Conservation (phyloP, 176 grass and related monocot species). For the Cymbopogon citratus region DNA sequence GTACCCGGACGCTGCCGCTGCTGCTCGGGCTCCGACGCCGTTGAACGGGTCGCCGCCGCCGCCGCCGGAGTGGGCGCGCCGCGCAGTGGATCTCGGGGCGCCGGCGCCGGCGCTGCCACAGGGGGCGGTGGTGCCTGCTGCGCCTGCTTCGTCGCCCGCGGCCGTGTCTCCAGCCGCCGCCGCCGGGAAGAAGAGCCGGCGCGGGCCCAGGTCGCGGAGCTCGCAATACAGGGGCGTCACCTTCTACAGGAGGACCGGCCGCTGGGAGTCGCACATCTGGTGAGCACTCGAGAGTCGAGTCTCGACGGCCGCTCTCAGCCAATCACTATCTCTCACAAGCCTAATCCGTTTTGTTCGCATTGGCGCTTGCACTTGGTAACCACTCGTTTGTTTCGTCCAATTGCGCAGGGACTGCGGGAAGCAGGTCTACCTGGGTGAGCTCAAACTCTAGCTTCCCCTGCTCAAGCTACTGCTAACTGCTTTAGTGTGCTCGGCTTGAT, state of each 20-base stretch:
- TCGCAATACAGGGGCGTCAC: slow-evolving; percentile 94
- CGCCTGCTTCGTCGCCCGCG: slow-evolving; percentile 20
- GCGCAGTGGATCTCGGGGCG: slow-evolving; percentile 12
- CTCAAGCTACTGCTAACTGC: background rate
- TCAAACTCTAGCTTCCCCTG: background rate
- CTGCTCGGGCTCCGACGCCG: background rate
- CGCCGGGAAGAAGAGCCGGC: slow-evolving; percentile 70
- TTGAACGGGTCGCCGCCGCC: background rate
- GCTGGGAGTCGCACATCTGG: slow-evolving; percentile 98
- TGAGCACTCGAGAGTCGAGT: background rate
- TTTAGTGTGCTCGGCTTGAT: slow-evolving; percentile 1
- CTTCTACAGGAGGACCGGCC: slow-evolving; percentile 81
- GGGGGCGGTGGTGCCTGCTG: background rate
- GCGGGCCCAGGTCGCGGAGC: slow-evolving; percentile 78
- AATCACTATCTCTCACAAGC: background rate
- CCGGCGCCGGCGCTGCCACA: background rate
- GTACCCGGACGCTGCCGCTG: background rate
- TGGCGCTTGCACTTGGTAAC: background rate
- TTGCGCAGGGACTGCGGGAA: slow-evolving; percentile 83
- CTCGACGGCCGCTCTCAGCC: background rate
- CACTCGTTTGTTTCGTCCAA: slow-evolving; percentile 3
- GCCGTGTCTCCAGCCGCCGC: background rate
- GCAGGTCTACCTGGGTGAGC: slow-evolving; percentile 86
- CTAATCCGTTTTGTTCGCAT: background rate
- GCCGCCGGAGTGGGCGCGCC: background rate